Evolutionary conservation across 768 basidiomycete species (phyloP), one percentile per base, ranked within the genome.

Genomic region (Trametes cubensis): DNA sequence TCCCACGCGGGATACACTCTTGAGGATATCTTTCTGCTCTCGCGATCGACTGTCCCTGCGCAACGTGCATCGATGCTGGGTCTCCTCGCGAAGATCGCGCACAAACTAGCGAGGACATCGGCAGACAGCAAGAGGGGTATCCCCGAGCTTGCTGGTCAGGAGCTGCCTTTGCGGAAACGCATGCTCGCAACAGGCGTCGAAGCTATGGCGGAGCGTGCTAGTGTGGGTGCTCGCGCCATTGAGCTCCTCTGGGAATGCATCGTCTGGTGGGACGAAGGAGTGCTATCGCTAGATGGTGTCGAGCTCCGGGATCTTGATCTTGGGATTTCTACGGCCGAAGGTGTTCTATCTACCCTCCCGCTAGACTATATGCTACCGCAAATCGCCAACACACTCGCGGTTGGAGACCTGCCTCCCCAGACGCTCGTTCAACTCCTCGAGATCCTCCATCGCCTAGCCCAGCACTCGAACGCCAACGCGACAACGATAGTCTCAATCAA

Each of bases 1-100:
- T 83, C 88, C 1, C 85, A 81, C 59, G 95, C 95, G 0, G 95
- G 94, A 0, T 97, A 97, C 74, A 95, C 92, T 0, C 77, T 96
- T 1, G 87, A 92, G 46, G 95, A 96, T 62, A 79, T 96, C 4
- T 87, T 95, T 47, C 76, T 90, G 42, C 80, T 95, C 10, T 85
- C 87, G 4, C 78, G 92, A 41, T 94, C 92, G 0, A 93, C 87
- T 2, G 89, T 95, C 0, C 85, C 87, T 14, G 88, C 90, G 6
- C 95, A 98, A 70, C 81, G 94, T 38, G 85, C 89, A 5, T 84
- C 85, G 0, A 95, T 95, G 89, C 77, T 96, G 18, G 83, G 85
- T 6, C 79, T 95, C 2, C 74, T 96, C 1, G 80, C 81, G 0
- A 80, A 81, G 30, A 83, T 95, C 50, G 78, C 83, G 5, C 76